These are phyloP conservation scores for Phoma herbarum DNA, from an alignment of 2,329 filamentous ascomycete genomes.

Conservation along the genomic window DNA sequence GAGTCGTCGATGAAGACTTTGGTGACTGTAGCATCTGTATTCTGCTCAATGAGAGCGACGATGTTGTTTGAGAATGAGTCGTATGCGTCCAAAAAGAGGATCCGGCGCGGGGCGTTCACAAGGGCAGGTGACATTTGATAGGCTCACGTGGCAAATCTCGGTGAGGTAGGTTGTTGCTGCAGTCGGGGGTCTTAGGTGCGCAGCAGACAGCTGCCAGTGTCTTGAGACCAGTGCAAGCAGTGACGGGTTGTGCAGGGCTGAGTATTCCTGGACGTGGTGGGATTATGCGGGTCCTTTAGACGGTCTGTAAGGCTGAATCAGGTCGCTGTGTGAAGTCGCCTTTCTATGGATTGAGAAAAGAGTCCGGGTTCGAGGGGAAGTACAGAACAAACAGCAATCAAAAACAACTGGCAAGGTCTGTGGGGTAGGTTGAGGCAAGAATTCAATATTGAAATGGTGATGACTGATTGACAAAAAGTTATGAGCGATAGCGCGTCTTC, in stretches of 20 bases:
- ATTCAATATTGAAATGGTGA: constrained; percentile 4
- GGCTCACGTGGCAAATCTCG: constrained; percentile 17
- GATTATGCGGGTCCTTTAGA: constrained; percentile 4
- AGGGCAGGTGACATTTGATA: constrained; percentile 42
- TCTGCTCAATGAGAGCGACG: constrained; percentile 77
- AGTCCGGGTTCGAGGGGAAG: background rate
- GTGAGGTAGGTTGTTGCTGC: background rate
- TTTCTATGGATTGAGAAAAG: background rate
- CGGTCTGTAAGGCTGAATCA: constrained; percentile 4
- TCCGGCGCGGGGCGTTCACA: constrained; percentile 52
- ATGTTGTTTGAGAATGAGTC: constrained; percentile 98
- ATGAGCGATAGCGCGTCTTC: constrained; percentile 18
- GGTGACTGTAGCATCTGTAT: constrained; percentile 72
- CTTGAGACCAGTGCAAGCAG: background rate
- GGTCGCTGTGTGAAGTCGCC: constrained; percentile 1
- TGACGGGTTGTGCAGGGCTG: background rate
- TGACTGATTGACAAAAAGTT: constrained; percentile 23
- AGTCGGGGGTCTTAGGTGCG: background rate
- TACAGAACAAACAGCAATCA: background rate
- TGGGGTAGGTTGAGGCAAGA: background rate
- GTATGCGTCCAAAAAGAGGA: constrained; percentile 94
- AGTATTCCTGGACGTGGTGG: background rate
- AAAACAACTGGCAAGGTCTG: background rate
- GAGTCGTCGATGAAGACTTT: constrained; percentile 73
- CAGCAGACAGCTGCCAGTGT: background rate